These are phyloP conservation scores for Ceratonia siliqua DNA, from an alignment of 306 rosid species.

Conservation along the genomic window DNA sequence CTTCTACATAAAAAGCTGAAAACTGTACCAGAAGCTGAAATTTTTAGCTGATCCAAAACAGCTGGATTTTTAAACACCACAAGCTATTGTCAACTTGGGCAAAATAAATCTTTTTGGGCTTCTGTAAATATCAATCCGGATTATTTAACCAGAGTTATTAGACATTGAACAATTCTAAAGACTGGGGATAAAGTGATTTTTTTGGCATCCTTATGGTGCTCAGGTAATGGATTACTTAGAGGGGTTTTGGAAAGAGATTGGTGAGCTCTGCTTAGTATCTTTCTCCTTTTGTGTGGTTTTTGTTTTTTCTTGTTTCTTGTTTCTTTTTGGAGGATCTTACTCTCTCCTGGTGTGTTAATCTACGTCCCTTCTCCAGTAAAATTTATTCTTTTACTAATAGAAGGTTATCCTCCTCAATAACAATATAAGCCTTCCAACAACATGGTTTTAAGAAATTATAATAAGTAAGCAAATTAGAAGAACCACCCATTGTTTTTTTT, in stretches of 20 bases:
- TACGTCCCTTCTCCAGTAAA: not conserved
- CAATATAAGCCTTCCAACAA: not conserved
- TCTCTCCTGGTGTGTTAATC: not conserved
- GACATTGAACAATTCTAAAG: not conserved
- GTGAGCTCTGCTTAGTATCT: slow-evolving; percentile 21
- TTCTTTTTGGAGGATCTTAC: not conserved
- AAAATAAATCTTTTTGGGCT: slow-evolving; percentile 9
- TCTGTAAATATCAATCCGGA: slow-evolving; percentile 10
- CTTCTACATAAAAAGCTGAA: not conserved
- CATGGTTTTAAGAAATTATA: not conserved
- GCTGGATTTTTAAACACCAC: not conserved
- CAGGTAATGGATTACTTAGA: slow-evolving; percentile 6
- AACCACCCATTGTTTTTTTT: not conserved
- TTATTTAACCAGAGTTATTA: slow-evolving; percentile 14
- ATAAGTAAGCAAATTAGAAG: not conserved
- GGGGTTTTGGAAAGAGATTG: slow-evolving; percentile 16
- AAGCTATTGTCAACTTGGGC: not conserved
- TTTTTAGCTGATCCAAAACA: slow-evolving; percentile 3
- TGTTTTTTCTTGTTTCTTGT: not conserved
- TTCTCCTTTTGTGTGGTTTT: not conserved
- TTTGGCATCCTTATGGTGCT: slow-evolving; percentile 25
- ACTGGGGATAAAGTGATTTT: not conserved
- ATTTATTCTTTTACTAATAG: slow-evolving; percentile 1
- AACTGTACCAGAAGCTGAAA: not conserved
- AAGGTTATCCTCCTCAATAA: not conserved